Evolutionary conservation across 228 moss, liverwort and hornwort species (phyloP).

Genomic region (Sphagnum fallax): DNA sequence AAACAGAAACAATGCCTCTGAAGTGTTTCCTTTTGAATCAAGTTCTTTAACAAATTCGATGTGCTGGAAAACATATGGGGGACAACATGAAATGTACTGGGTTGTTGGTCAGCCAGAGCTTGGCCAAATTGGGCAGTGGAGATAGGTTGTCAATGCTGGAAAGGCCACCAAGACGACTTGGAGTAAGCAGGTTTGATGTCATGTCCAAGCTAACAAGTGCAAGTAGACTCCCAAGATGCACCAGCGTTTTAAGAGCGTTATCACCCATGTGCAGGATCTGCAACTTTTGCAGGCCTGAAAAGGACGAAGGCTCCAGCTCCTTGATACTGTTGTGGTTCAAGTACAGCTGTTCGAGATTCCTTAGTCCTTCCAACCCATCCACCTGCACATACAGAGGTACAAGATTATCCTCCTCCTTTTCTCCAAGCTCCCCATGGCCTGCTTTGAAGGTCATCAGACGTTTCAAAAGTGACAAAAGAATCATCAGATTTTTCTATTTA

Average conservation of each 20-base stretch:
- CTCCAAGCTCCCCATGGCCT: no score
- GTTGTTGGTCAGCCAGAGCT: slow-evolving; percentile 81
- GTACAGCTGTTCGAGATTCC: slow-evolving; percentile 58
- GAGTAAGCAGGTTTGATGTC: slow-evolving; percentile 72
- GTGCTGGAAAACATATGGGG: no score
- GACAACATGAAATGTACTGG: slow-evolving; percentile 36
- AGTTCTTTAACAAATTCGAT: no score
- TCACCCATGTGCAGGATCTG: slow-evolving; percentile 61
- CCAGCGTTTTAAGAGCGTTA: slow-evolving; percentile 72
- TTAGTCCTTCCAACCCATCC: slow-evolving; percentile 73
- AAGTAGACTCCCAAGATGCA: slow-evolving; percentile 39
- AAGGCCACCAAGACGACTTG: slow-evolving; percentile 76
- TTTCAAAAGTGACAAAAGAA: no score
- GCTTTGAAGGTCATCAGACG: no score
- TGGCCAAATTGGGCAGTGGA: slow-evolving; percentile 49
- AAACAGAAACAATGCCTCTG: no score
- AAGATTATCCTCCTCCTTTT: not conserved
- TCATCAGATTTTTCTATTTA: no score
- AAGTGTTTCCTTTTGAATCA: no score
- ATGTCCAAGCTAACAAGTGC: slow-evolving; percentile 76
- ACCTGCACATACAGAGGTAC: slow-evolving; percentile 41
- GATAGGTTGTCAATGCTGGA: slow-evolving; percentile 80
- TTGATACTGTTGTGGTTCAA: slow-evolving; percentile 78
- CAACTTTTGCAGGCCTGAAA: slow-evolving; percentile 44
- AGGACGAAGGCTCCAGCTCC: slow-evolving; percentile 75